Base-by-base conservation (phyloP, 1,284 basidiomycete species). In the Trametes versicolor region DNA sequence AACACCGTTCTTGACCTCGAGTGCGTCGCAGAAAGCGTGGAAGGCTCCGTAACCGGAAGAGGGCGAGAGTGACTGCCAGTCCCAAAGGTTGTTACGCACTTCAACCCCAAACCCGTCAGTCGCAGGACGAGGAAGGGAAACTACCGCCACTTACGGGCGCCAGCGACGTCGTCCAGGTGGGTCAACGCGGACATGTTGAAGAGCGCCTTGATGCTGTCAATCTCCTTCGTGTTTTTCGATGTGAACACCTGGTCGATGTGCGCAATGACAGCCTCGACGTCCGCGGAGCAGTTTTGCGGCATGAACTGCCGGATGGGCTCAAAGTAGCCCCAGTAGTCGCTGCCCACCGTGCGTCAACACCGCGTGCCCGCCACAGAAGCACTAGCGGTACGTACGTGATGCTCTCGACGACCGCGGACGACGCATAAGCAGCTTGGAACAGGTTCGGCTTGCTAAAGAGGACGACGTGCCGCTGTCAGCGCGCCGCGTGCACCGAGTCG, bases 211-310 rank as follows among this genome's bases (percentile, higher is more conserved):
- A 91, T 73, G 13, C 70, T 70, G 61, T 85, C 73, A 41, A 89
- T 87, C 7, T 84, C 83, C 19, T 74, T 73, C 2, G 72, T 55
- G 65, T 86, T 78, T 0, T 80, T 80, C 5, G 76, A 76, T 0
- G 76, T 78, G 69, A 91, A 86, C 1, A 86, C 83, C 41, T 80
- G 57, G 73, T 93, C 91, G 53, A 93, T 77, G 70, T 90, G 83
- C 1, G 81, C 71, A 64, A 92, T 84, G 21, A 88, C 89, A n/a
- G 83, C 83, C 73, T 89, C 77, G 29, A 92, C 83, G 70, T 93
- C 91, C 0, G 87, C 83, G 13, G 89, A 91, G 76, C 91, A 93
- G 74, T 93, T 92, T 69, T 80, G 71, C 0, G 90, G 88, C 89
- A 92, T 92, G 71, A 86, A 80, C 66, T 86, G 80, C 12, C 85